Evolutionary conservation across 2,329 filamentous ascomycete species (phyloP), one percentile per base, ranked within the genome.

Genomic region (Claviceps lovelessii): DNA sequence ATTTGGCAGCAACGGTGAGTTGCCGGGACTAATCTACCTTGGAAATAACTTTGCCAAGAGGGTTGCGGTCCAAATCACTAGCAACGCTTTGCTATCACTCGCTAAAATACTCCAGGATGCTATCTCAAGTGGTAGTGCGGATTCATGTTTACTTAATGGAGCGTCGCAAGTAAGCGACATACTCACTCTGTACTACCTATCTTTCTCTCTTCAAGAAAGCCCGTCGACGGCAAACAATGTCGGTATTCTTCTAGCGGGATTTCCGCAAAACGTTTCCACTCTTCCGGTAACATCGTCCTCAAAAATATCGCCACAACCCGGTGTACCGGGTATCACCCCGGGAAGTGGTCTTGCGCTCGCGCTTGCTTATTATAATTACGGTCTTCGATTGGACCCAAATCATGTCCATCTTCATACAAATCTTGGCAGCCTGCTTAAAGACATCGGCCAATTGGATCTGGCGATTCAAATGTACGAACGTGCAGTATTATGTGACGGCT

Each of bases 181-280:
- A 42, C 72, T 98, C 41, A 88, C 90, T 1, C 78, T 98, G 13
- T 98, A 98, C 68, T 98, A 98, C 64, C 76, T 98, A 3, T 98
- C 93, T 0, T 73, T 98, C 3, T 95, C 93, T 0, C 76, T 98
- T 2, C 93, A 96, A 59, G 90, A 93, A 50, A 97, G 93, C 63
- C 93, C 93, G 2, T 98, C 93, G 0, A 98, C 93, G 0, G 93
- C 93, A 0, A 98, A 98, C 67, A 98, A 98, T 66, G 90, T 98
- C 13, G 93, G 93, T 3, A 98, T 98, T 54, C 76, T 98, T 33
- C 80, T 98, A n/a, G 93, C 93, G 5, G 88, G 93, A 55, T 87
- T 97, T 23, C 93, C 95, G 64, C 90, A 95, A 56, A 56, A 66
- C 9, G 60, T 61, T 31, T 65, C 74, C 23, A 73, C 72, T 13